Base-by-base conservation (phyloP, 2,329 filamentous ascomycete species). In the Botrytis paeoniae region DNA sequence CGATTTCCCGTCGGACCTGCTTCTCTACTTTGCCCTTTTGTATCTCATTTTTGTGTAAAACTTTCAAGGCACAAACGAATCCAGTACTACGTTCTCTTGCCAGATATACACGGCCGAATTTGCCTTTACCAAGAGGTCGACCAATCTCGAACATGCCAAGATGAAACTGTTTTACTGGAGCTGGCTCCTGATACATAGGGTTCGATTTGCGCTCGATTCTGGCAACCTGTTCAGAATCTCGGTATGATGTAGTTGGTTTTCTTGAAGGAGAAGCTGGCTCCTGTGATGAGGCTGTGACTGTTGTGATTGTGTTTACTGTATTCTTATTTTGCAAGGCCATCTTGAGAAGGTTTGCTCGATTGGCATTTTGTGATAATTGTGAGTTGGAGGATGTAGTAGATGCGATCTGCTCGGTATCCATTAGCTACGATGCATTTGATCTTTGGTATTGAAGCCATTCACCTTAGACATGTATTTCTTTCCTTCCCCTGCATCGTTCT, bases 321-420 rank as follows among this genome's bases (percentile, higher is more conserved):
- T 90, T 95, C 80, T 93, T 90, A 60, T 92, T 90, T 81, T 97
- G 93, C 39, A 98, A 86, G 37, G 92, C 92, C 69, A 93, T 89
- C 83, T 97, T 98, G 83, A 95, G 90, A 70, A 97, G 89, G 77
- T 96, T 96, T 74, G 94, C 88, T 77, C 94, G 88, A 80, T 88
- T 91, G 69, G 86, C 85, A 78, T 85, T 87, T 73, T 87, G 86
- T 22, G 83, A 77, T 54, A 85, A 78, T 75, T 88, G 80, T 22
- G 77, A 72, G 39, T 48, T 76, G 16, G 43, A 74, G 60, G 76
- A 75, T 20, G 80, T 81, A 48, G 80, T 71, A 20, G 61, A 32
- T 66, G 70, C 81, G 48, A 77, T 76, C 74, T 76, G 20, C 74
- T 73, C 74, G 61, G 74, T 81, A 72, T 84, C 76, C 73, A 84